Conservation (phyloP, 768 basidiomycete genomes). For the Fistulinella prunicolor region DNA sequence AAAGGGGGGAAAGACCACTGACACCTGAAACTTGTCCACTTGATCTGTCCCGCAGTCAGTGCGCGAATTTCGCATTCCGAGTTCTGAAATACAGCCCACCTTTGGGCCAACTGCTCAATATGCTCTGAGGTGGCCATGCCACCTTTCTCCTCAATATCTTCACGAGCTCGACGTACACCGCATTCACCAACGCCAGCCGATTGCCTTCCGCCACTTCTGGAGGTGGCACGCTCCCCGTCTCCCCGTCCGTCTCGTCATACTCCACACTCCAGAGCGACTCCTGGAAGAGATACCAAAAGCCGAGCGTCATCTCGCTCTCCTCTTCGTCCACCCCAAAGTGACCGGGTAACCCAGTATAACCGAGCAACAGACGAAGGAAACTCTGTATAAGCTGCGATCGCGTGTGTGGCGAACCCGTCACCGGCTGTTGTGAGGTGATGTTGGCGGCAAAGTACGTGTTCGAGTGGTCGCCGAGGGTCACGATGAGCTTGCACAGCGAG, state of each 20-base stretch:
- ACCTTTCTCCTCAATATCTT: slow-evolving; percentile 68
- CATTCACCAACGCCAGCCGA: slow-evolving; percentile 58
- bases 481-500: slow-evolving; percentile 77
- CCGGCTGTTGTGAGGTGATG: slow-evolving; percentile 47
- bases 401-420: slow-evolving; percentile 36
- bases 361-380: slow-evolving; percentile 67
- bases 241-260: slow-evolving; percentile 41
- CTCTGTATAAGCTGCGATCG: slow-evolving; percentile 59
- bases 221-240: slow-evolving; percentile 18
- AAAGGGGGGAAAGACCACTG: slow-evolving; percentile 25
- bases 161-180: slow-evolving; percentile 78
- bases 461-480: slow-evolving; percentile 84
- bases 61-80: background rate
- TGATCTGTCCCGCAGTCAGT: slow-evolving; percentile 52
- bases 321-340: slow-evolving; percentile 83
- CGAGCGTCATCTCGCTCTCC: slow-evolving; percentile 81
- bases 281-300: slow-evolving; percentile 90
- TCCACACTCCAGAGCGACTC: slow-evolving; percentile 78
- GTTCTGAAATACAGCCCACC: slow-evolving; percentile 44
- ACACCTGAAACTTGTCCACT: slow-evolving; percentile 77
- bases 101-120: slow-evolving; percentile 57
- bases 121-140: slow-evolving; percentile 56
- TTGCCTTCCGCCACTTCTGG: slow-evolving; percentile 31
- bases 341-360: slow-evolving; percentile 73
- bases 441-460: slow-evolving; percentile 70